A percentile compares a stretch with the other conserved stretches of the same genome.
Conservation (phyloP, 768 basidiomycete species). For the Pulveroboletus sp. region DNA sequence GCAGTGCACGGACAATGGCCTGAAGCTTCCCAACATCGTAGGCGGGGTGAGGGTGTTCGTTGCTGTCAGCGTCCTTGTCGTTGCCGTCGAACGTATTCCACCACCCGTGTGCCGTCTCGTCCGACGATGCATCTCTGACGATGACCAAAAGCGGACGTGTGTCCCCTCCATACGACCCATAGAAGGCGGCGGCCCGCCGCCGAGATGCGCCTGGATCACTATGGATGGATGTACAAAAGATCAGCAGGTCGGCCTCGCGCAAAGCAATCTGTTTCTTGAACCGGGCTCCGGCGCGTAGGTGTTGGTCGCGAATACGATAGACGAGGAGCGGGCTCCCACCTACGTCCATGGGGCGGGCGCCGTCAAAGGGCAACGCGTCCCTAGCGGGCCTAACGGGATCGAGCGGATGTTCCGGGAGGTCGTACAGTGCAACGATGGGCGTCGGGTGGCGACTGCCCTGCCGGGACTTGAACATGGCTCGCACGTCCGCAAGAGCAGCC, state of each 20-base stretch:
- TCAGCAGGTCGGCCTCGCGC: constrained; percentile 25
- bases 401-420: constrained; percentile 9
- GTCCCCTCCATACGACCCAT: constrained; percentile 22
- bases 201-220: constrained; percentile 4
- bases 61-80: constrained; percentile 1
- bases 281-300: constrained; percentile 16
- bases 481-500: constrained; percentile 20
- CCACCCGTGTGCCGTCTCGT: constrained; percentile 18
- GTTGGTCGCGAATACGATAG: constrained; percentile 19
- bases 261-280: constrained; percentile 23
- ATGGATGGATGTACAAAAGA: constrained; percentile 18
- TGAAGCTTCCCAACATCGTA: constrained; percentile 7
- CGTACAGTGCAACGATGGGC: constrained; percentile 22
- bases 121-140: constrained; percentile 19
- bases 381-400: constrained; percentile 9
- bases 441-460: constrained; percentile 4
- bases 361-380: constrained; percentile 16
- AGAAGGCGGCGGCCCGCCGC: constrained; percentile 14
- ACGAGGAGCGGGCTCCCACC: constrained; percentile 14
- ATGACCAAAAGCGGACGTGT: constrained; percentile 24
- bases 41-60: background rate
- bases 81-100: constrained; percentile 12
- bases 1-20: constrained; percentile 23
- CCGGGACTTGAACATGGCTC: constrained; percentile 18
- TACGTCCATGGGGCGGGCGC: constrained; percentile 19